phyloP scores from a whole-genome alignment of 2,329 filamentous ascomycete species.

The Phialocephala sp. region DNA sequence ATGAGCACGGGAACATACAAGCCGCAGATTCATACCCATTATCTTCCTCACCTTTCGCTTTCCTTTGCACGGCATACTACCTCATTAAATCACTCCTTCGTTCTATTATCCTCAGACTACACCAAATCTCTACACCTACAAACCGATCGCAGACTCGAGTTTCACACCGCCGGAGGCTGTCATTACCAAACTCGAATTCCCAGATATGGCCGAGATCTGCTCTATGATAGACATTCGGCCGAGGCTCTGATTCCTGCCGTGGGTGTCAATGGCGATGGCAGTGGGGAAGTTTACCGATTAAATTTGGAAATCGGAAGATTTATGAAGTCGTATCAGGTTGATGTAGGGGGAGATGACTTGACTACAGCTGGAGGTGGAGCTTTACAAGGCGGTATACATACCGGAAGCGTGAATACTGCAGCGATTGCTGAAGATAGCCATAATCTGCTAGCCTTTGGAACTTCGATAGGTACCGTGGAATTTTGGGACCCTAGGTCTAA shows the following conservation, averaged over 20 bases:
- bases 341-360: constrained; percentile 84
- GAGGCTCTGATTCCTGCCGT: constrained; percentile 89
- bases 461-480: constrained; percentile 92
- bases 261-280: constrained; percentile 82
- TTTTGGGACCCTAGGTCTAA: constrained; percentile 93
- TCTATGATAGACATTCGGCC: constrained; percentile 81
- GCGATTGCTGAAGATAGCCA: constrained; percentile 89
- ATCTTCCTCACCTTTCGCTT: constrained; percentile 90
- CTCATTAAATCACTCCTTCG: constrained; percentile 88
- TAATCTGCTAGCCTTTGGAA: constrained; percentile 91
- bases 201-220: constrained; percentile 86
- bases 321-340: constrained; percentile 91
- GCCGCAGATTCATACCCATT: constrained; percentile 92
- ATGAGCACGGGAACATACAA: constrained; percentile 87
- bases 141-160: constrained; percentile 87
- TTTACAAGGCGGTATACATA: constrained; percentile 84
- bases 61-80: constrained; percentile 93
- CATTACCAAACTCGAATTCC: constrained; percentile 91
- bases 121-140: constrained; percentile 94
- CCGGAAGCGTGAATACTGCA: constrained; percentile 85
- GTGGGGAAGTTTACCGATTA: constrained; percentile 89
- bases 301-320: constrained; percentile 93
- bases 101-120: constrained; percentile 88
- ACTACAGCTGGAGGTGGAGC: constrained; percentile 69
- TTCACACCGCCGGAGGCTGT: constrained; percentile 86